These are phyloP conservation scores for Epipyxis sp. DNA, from an alignment of 108 stramenopile genomes.

Conservation along the genomic window DNA sequence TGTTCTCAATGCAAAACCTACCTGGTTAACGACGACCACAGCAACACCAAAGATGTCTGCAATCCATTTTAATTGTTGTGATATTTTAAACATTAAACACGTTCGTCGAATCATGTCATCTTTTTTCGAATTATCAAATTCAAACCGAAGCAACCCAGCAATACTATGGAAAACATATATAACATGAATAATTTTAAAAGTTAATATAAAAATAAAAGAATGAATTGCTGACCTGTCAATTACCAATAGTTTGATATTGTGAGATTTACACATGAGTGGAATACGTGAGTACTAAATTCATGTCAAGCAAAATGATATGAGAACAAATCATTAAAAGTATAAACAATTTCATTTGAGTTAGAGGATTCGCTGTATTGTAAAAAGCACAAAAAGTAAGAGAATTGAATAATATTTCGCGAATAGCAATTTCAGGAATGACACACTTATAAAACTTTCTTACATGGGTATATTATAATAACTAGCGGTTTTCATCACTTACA, in stretches of 20 bases:
- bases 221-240: not conserved
- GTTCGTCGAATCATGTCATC: not conserved
- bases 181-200: not conserved
- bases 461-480: not conserved
- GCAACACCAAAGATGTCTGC: not conserved
- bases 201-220: not conserved
- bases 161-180: not conserved
- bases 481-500: not conserved
- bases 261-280: not conserved
- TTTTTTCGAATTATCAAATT: not conserved
- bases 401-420: too few relatives aligned
- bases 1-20: not conserved
- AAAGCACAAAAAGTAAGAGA: too few relatives aligned
- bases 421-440: not conserved
- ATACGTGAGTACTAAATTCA: too few relatives aligned
- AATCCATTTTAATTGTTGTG: constrained; percentile 11
- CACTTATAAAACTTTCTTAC: not conserved
- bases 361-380: too few relatives aligned
- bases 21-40: constrained; percentile 3
- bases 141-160: constrained; percentile 6
- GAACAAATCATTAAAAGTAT: too few relatives aligned
- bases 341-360: too few relatives aligned
- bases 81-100: not conserved
- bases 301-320: too few relatives aligned
- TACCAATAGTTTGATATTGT: not conserved